Conservation (phyloP, 2,329 filamentous ascomycete species). For the Pestalotiopsis sp. region DNA sequence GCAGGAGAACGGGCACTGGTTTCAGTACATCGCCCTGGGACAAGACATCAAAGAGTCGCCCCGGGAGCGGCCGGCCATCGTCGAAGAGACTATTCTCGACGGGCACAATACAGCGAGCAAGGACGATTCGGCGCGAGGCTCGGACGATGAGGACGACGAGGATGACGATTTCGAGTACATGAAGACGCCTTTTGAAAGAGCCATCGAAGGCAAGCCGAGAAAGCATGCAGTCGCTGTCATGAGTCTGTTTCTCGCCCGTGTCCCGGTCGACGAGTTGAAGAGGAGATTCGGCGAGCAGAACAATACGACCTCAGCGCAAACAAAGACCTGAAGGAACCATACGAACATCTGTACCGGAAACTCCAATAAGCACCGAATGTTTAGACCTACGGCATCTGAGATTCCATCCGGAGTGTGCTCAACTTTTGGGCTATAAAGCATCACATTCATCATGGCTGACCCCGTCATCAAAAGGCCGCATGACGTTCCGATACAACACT, state of each 20-base stretch:
- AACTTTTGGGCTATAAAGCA: not conserved
- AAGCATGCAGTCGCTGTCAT: slow-evolving; percentile 54
- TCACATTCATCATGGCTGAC: not conserved
- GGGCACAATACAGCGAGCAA: slow-evolving; percentile 27
- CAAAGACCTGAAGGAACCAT: not conserved
- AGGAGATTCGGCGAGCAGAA: slow-evolving; percentile 49
- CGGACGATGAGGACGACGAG: slow-evolving; percentile 33
- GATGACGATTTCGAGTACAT: slow-evolving; percentile 59
- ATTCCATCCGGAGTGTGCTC: not conserved
- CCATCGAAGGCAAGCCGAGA: slow-evolving; percentile 48
- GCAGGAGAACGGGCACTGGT: slow-evolving; percentile 44
- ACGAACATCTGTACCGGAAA: not conserved
- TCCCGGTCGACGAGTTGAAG: slow-evolving; percentile 58
- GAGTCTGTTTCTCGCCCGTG: slow-evolving; percentile 61
- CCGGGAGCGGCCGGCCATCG: slow-evolving; percentile 33
- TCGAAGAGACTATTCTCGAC: slow-evolving; percentile 47
- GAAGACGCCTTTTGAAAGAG: slow-evolving; percentile 58
- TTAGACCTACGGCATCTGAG: not conserved
- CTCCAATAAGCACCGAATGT: not conserved
- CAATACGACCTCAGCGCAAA: slow-evolving; percentile 28
- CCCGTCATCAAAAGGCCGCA: too few relatives aligned
- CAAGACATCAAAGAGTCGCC: slow-evolving; percentile 38
- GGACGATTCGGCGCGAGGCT: slow-evolving; percentile 38
- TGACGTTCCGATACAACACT: too few relatives aligned
- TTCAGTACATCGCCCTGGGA: slow-evolving; percentile 61